Conservation (phyloP, 768 basidiomycete genomes). For the Lentinus brumalis region DNA sequence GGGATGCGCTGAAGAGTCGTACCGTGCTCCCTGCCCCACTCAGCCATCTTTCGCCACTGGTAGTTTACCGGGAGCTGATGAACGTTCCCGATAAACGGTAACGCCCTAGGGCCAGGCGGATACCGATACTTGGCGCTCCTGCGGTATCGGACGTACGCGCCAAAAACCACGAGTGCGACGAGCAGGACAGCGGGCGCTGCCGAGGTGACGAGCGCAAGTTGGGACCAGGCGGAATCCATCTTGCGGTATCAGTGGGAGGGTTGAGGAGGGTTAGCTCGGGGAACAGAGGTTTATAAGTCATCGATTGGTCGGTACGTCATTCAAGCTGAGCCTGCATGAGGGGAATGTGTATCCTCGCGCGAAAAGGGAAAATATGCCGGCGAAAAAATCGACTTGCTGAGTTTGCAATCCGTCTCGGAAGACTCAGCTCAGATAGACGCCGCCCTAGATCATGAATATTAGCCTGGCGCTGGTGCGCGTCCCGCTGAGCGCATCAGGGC, state of each 20-base stretch:
- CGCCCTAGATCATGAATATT: neutral
- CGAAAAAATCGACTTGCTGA: neutral
- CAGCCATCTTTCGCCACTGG: conserved; percentile 14
- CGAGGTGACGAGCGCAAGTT: neutral
- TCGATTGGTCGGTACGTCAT: neutral
- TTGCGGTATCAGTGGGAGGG: neutral
- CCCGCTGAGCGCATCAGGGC: neutral
- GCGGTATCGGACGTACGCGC: conserved; percentile 1
- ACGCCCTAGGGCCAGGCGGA: conserved; percentile 14
- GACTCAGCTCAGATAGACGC: neutral
- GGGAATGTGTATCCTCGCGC: neutral
- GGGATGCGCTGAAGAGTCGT: neutral
- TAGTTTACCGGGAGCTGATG: conserved; percentile 15
- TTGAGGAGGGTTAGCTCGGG: neutral
- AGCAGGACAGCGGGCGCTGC: conserved; percentile 1
- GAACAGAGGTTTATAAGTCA: neutral
- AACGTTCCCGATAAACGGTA: conserved; percentile 16
- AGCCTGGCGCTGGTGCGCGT: neutral
- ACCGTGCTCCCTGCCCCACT: conserved; percentile 21
- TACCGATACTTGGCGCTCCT: conserved; percentile 3
- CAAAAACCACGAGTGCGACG: conserved; percentile 1
- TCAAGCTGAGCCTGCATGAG: neutral
- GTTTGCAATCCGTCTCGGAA: neutral
- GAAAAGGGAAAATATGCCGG: neutral
- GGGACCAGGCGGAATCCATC: conserved; percentile 8